These are phyloP conservation scores for Leucocoprinus leucothites DNA, from an alignment of 768 basidiomycete genomes.

Conservation along the genomic window DNA sequence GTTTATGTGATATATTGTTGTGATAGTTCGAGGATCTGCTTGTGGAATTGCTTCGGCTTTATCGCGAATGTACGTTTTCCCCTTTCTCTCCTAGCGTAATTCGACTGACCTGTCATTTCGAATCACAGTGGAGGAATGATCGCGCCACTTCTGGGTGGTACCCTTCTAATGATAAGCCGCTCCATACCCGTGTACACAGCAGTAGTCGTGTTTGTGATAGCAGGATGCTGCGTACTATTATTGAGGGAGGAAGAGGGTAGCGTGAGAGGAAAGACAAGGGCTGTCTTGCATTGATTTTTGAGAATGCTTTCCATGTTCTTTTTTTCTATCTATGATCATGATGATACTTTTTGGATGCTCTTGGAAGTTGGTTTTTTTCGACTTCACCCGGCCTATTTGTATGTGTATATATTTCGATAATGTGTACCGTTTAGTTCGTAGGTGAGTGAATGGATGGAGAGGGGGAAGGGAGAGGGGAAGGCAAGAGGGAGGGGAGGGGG, in stretches of 20 bases:
- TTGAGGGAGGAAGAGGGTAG: slow-evolving; percentile 51
- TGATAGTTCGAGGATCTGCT: slow-evolving; percentile 77
- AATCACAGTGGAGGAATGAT: slow-evolving; percentile 88
- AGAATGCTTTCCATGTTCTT: no score
- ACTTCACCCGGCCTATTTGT: no score
- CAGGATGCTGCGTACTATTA: slow-evolving; percentile 60
- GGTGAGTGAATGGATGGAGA: no score
- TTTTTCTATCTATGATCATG: no score
- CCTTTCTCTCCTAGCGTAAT: background rate
- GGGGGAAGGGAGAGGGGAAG: no score
- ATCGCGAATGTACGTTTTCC: slow-evolving; percentile 66
- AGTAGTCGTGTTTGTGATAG: slow-evolving; percentile 59
- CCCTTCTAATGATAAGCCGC: slow-evolving; percentile 61
- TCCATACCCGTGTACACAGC: slow-evolving; percentile 78
- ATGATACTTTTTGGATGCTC: no score
- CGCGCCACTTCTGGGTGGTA: slow-evolving; percentile 77
- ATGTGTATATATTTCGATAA: no score
- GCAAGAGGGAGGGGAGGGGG: no score
- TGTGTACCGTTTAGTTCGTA: no score
- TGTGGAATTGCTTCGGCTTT: slow-evolving; percentile 86
- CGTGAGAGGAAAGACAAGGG: slow-evolving; percentile 17
- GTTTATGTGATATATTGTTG: slow-evolving; percentile 4
- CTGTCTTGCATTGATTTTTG: slow-evolving; percentile 27
- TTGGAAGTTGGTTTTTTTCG: no score
- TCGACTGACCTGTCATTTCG: slow-evolving; percentile 5